Conservation (phyloP, 2,329 filamentous ascomycete species). For the Nothomitra cinnamomea region DNA sequence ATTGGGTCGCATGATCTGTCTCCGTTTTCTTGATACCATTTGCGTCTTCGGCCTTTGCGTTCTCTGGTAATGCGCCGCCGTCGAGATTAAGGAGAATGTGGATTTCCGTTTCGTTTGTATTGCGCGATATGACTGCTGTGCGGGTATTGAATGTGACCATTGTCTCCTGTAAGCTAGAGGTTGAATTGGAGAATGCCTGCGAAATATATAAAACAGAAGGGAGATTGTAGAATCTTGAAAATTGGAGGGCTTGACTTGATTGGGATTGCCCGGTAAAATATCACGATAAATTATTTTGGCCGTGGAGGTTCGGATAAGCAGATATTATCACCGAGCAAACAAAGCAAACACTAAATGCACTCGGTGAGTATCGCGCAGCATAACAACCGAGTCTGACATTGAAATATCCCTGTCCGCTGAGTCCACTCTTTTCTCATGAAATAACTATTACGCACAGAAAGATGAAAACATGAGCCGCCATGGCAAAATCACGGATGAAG, state of each 20-base stretch:
- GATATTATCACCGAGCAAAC: too few relatives aligned
- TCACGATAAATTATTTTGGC: neutral
- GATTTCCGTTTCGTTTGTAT: constrained; percentile 98
- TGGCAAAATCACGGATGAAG: constrained; percentile 43
- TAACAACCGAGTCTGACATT: too few relatives aligned
- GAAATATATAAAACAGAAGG: too few relatives aligned
- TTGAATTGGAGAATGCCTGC: too few relatives aligned
- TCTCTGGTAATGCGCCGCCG: constrained; percentile 46
- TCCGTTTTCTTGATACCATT: constrained; percentile 20
- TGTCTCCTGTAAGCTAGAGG: too few relatives aligned
- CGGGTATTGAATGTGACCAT: constrained; percentile 26
- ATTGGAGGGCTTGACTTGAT: too few relatives aligned
- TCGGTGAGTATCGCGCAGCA: too few relatives aligned
- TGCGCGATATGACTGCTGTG: constrained; percentile 63
- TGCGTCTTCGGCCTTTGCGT: constrained; percentile 9
- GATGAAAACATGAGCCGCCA: constrained; percentile 26
- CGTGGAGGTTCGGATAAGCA: too few relatives aligned
- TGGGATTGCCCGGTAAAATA: neutral
- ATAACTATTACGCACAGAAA: neutral
- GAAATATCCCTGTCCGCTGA: too few relatives aligned
- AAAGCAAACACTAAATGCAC: too few relatives aligned
- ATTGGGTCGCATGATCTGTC: constrained; percentile 64
- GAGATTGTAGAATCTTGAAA: too few relatives aligned
- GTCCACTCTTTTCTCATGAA: too few relatives aligned
- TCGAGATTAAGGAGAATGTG: constrained; percentile 85